A percentile compares a stretch with the other conserved stretches of the same genome.
Evolutionary conservation across 495 filamentous ascomycete species (phyloP).

Genomic region (Friedmanniomyces endolithicus): DNA sequence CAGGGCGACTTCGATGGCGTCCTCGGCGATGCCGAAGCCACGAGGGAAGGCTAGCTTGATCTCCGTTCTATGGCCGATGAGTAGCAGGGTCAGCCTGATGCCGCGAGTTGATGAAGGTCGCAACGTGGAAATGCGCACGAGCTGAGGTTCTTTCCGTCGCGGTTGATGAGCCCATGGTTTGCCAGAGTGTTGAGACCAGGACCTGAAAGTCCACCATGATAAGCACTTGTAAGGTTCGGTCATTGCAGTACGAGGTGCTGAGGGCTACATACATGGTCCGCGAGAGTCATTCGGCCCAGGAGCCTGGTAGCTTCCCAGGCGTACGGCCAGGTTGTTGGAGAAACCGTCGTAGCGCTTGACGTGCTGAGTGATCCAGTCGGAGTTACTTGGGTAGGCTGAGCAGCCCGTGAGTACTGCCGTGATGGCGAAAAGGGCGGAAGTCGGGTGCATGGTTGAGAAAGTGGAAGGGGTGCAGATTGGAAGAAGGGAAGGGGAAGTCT

Average conservation of each 20-base stretch:
- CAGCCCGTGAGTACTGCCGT: neutral
- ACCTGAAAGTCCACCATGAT: no score
- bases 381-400: neutral
- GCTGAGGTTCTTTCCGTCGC: neutral
- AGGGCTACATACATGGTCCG: neutral
- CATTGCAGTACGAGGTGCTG: no score
- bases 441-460: neutral
- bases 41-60: neutral
- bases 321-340: neutral
- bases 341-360: neutral
- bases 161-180: neutral
- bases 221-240: no score
- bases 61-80: neutral
- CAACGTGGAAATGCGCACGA: no score
- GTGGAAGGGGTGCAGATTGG: neutral
- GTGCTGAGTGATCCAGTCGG: neutral
- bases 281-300: neutral
- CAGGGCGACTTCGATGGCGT: neutral
- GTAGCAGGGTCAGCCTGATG: no score
- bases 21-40: neutral
- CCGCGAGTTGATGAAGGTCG: no score
- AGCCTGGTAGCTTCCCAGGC: neutral
- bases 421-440: neutral
- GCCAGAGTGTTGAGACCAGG: neutral
- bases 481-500: no score